Percentiles rank a stretch among this genome's conserved stretches.
Evolutionary conservation across 2,329 filamentous ascomycete genomes (phyloP).

Genomic region (Bipolaris zeicola): DNA sequence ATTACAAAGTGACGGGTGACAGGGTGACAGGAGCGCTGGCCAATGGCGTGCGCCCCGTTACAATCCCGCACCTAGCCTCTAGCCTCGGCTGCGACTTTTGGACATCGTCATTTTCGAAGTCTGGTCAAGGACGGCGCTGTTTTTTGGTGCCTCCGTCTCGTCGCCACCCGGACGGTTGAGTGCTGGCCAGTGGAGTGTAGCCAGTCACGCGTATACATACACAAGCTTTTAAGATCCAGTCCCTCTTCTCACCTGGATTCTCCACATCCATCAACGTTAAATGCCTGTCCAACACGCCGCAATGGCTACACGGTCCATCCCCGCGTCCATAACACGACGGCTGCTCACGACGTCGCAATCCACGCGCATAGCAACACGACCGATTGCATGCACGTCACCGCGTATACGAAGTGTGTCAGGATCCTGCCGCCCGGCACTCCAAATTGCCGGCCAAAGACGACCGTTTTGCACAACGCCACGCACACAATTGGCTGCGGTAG

Average conservation of each 20-base stretch:
- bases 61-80: slow-evolving; percentile 37
- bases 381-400: slow-evolving; percentile 26
- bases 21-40: slow-evolving; percentile 2
- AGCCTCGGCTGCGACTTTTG: slow-evolving; percentile 31
- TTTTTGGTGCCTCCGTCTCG: slow-evolving; percentile 15
- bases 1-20: neutral
- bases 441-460: slow-evolving; percentile 47
- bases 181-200: slow-evolving; percentile 2
- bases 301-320: slow-evolving; percentile 43
- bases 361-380: slow-evolving; percentile 23
- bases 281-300: slow-evolving; percentile 16
- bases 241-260: neutral
- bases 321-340: slow-evolving; percentile 36
- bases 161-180: slow-evolving; percentile 12
- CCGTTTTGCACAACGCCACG: slow-evolving; percentile 43
- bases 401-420: slow-evolving; percentile 22
- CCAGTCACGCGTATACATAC: neutral
- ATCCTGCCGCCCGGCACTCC: slow-evolving; percentile 40
- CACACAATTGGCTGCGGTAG: slow-evolving; percentile 42
- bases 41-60: slow-evolving; percentile 32
- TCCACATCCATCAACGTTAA: neutral
- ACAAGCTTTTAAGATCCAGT: neutral
- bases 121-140: slow-evolving; percentile 23
- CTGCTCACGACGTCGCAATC: slow-evolving; percentile 30
- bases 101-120: slow-evolving; percentile 26